Evolutionary conservation across 305 asterid genomes (phyloP).

Genomic region (Fraxinus sp.): DNA sequence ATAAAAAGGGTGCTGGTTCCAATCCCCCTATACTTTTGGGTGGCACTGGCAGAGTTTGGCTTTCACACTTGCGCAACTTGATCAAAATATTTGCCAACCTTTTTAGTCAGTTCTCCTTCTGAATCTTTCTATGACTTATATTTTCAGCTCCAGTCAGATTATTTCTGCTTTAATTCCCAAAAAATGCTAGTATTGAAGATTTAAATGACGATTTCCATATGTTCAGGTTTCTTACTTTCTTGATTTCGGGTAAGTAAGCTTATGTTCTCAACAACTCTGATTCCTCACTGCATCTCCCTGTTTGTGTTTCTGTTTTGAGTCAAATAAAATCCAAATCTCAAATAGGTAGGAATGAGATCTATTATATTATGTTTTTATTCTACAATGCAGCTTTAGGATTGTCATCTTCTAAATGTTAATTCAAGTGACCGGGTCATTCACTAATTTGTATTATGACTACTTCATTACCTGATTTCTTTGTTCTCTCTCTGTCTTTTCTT

Average conservation of each 20-base stretch:
- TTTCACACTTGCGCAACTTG: not conserved
- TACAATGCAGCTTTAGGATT: not conserved
- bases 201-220: not conserved
- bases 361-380: not conserved
- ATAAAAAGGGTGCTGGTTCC: not conserved
- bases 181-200: not conserved
- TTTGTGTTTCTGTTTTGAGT: not conserved
- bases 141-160: not conserved
- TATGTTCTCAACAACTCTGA: not conserved
- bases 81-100: not conserved
- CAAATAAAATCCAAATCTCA: not conserved
- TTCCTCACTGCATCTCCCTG: not conserved
- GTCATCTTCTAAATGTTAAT: not conserved
- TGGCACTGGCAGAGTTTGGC: not conserved
- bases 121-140: not conserved
- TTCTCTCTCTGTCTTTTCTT: not conserved
- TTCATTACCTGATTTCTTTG: not conserved
- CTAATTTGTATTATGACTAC: not conserved
- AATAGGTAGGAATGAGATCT: not conserved
- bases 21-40: not conserved
- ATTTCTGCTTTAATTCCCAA: not conserved
- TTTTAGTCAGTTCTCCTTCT: not conserved
- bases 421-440: not conserved
- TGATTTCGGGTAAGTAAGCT: not conserved
- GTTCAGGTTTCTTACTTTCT: not conserved